phyloP scores from a whole-genome alignment of 179 eudicot species.

The Camellia oleifera region DNA sequence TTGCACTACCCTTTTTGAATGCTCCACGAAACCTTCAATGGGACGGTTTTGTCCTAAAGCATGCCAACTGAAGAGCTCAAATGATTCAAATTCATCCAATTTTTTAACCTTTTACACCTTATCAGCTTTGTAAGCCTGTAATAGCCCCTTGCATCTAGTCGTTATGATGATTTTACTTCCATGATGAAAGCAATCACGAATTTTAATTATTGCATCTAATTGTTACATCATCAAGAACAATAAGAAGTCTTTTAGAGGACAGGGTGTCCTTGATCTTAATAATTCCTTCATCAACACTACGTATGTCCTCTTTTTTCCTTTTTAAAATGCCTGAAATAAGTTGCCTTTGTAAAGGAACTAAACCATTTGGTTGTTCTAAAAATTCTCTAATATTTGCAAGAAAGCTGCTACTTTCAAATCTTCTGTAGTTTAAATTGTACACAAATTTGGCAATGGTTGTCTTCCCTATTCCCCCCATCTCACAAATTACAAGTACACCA shows the following conservation, averaged over 20 bases:
- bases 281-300: neutral
- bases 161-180: neutral
- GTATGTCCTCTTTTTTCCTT: neutral
- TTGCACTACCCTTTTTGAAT: neutral
- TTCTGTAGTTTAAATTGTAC: neutral
- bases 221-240: conserved; percentile 3
- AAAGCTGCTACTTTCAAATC: conserved; percentile 16
- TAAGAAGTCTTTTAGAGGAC: neutral
- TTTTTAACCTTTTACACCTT: neutral
- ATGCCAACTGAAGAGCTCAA: conserved; percentile 17
- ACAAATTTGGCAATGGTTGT: neutral
- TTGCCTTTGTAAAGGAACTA: conserved; percentile 2
- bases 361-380: conserved; percentile 14
- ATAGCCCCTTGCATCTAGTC: conserved; percentile 1
- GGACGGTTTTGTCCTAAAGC: conserved; percentile 4
- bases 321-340: conserved; percentile 9
- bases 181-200: neutral
- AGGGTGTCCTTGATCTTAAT: neutral
- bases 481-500: conserved; percentile 11
- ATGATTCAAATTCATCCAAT: neutral
- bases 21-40: neutral
- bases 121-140: neutral
- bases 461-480: neutral
- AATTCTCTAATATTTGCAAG: conserved; percentile 16
- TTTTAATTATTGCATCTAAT: neutral